phyloP scores from a whole-genome alignment of 2,329 filamentous ascomycete species.

The Fusarium sororula region DNA sequence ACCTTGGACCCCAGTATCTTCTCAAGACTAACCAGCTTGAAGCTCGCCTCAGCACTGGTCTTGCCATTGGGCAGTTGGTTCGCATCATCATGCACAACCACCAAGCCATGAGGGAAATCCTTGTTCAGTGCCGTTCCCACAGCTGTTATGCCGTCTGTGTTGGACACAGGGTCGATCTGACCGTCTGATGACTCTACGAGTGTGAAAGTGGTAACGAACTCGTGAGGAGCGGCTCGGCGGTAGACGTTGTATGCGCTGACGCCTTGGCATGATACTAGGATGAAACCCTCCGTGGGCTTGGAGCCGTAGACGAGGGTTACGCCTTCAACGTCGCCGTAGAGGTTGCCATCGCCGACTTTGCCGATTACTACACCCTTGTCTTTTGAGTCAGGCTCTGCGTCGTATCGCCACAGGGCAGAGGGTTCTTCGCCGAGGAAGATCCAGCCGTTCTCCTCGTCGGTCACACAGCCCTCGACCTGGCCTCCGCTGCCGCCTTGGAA shows the following conservation, averaged over 20 bases:
- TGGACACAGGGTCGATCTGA: slow-evolving; percentile 59
- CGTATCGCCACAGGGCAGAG: slow-evolving; percentile 61
- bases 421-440: slow-evolving; percentile 63
- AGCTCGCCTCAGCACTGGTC: slow-evolving; percentile 58
- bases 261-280: slow-evolving; percentile 62
- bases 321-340: slow-evolving; percentile 64
- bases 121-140: slow-evolving; percentile 55
- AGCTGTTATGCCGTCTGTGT: slow-evolving; percentile 61
- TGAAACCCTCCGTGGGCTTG: slow-evolving; percentile 55
- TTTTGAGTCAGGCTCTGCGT: slow-evolving; percentile 57
- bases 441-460: slow-evolving; percentile 60
- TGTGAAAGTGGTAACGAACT: slow-evolving; percentile 60
- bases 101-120: slow-evolving; percentile 54
- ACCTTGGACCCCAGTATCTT: slow-evolving; percentile 48
- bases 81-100: slow-evolving; percentile 64
- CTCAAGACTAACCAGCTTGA: slow-evolving; percentile 58
- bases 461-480: slow-evolving; percentile 64
- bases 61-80: slow-evolving; percentile 58
- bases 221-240: slow-evolving; percentile 57
- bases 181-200: slow-evolving; percentile 53
- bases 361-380: slow-evolving; percentile 49
- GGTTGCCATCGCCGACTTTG: slow-evolving; percentile 56
- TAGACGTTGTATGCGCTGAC: slow-evolving; percentile 64
- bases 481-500: slow-evolving; percentile 61
- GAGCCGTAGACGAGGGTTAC: slow-evolving; percentile 60